A percentile compares a stretch with the other conserved stretches of the same genome.
These are phyloP conservation scores for Annulohypoxylon bovei DNA, from an alignment of 495 filamentous ascomycete species.

Conservation along the genomic window DNA sequence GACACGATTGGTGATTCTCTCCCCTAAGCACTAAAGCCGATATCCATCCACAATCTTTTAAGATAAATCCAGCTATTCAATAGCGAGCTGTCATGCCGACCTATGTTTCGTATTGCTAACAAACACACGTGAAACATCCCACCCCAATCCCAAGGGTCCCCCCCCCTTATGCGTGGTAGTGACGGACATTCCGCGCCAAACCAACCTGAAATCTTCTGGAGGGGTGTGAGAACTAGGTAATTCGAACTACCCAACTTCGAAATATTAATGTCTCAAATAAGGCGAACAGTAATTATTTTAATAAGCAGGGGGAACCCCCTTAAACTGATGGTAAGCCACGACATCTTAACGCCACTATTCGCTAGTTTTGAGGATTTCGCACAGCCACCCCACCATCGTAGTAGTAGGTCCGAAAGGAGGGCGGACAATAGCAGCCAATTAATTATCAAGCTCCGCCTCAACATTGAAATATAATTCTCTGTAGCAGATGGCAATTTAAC, in stretches of 20 bases:
- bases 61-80: not conserved
- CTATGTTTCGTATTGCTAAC: not conserved
- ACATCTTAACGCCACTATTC: not conserved
- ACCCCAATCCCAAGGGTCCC: not conserved
- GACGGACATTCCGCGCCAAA: not conserved
- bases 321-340: not conserved
- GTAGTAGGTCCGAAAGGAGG: too few relatives aligned
- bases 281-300: not conserved
- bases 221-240: not conserved
- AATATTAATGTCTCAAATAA: not conserved
- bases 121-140: not conserved
- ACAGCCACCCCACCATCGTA: conserved; percentile 4
- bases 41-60: not conserved
- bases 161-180: not conserved
- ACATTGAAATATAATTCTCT: not conserved
- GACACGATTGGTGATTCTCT: not conserved
- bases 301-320: not conserved
- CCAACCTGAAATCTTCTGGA: not conserved
- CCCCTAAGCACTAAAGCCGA: not conserved
- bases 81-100: not conserved
- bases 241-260: not conserved
- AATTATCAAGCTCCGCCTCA: conserved; percentile 10
- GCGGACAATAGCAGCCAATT: conserved; percentile 23
- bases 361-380: not conserved
- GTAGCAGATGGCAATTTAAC: not conserved